phyloP scores from a whole-genome alignment of 805 yeast species.

The Candida palmyrensis region DNA sequence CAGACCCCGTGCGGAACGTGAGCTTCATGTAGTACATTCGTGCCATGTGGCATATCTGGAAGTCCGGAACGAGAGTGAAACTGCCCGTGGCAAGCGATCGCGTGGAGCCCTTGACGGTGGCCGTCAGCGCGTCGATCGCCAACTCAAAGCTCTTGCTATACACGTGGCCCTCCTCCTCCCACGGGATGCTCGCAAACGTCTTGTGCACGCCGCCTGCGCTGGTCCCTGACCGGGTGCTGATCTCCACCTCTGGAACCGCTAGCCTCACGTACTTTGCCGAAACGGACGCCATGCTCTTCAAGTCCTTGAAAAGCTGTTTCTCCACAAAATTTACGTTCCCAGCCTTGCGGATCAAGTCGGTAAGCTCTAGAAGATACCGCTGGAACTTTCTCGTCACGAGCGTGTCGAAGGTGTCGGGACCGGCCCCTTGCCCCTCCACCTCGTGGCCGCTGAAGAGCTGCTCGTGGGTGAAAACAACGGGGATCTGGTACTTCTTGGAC shows the following conservation, averaged over 20 bases:
- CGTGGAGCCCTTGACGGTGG: conserved; percentile 22
- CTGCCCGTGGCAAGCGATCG: conserved; percentile 11
- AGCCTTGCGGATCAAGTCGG: conserved; percentile 24
- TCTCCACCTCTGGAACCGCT: not conserved
- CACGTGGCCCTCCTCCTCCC: conserved; percentile 19
- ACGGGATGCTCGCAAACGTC: conserved; percentile 22
- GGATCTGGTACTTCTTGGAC: conserved; percentile 31
- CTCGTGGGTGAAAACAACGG: conserved; percentile 36
- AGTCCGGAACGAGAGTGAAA: conserved; percentile 30
- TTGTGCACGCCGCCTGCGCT: conserved; percentile 16
- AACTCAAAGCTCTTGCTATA: conserved; percentile 26
- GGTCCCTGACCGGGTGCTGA: conserved; percentile 3
- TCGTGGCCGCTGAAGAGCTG: conserved; percentile 32
- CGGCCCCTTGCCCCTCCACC: conserved; percentile 20
- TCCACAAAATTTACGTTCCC: conserved; percentile 32
- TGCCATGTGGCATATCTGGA: conserved; percentile 32
- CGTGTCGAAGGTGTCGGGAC: conserved; percentile 25
- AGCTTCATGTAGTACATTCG: conserved; percentile 30
- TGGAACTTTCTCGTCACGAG: conserved; percentile 30
- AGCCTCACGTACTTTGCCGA: conserved; percentile 21
- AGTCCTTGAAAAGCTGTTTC: conserved; percentile 29
- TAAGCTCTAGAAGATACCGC: conserved; percentile 18
- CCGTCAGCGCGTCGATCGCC: conserved; percentile 21
- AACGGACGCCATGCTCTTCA: conserved; percentile 29
- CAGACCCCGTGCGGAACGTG: conserved; percentile 14